phyloP scores from a whole-genome alignment of 164 flowering plant species.

The Sedum album region DNA sequence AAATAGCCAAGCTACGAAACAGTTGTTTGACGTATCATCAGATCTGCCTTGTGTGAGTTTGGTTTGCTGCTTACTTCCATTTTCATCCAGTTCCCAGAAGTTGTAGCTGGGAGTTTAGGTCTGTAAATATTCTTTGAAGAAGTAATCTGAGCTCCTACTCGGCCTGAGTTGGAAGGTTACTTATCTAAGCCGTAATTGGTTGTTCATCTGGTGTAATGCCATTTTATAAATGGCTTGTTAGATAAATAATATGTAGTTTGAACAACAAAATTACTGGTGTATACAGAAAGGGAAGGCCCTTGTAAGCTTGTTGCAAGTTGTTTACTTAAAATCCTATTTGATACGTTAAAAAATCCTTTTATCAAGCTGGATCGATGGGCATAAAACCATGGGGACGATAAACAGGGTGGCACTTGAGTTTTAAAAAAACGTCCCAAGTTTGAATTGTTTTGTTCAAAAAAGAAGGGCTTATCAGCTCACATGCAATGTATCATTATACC shows the following conservation, averaged over 20 bases:
- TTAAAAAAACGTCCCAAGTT: no score
- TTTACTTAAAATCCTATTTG: neutral
- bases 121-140: neutral
- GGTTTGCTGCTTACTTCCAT: neutral
- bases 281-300: neutral
- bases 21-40: neutral
- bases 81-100: neutral
- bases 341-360: no score
- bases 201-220: neutral
- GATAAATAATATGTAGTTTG: constrained; percentile 1
- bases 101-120: constrained; percentile 1
- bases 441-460: no score
- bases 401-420: no score
- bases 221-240: neutral
- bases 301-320: neutral
- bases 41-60: neutral
- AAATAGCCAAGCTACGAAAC: neutral
- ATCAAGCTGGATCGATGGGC: neutral
- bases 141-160: neutral
- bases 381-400: no score
- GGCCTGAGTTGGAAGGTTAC: neutral
- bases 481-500: no score
- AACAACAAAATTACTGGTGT: neutral
- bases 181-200: neutral
- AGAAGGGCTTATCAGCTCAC: no score